Percentiles rank a stretch among this genome's conserved stretches.
Evolutionary conservation across 1,139 yeast genomes (phyloP).

Genomic region (Taphrina pruni): DNA sequence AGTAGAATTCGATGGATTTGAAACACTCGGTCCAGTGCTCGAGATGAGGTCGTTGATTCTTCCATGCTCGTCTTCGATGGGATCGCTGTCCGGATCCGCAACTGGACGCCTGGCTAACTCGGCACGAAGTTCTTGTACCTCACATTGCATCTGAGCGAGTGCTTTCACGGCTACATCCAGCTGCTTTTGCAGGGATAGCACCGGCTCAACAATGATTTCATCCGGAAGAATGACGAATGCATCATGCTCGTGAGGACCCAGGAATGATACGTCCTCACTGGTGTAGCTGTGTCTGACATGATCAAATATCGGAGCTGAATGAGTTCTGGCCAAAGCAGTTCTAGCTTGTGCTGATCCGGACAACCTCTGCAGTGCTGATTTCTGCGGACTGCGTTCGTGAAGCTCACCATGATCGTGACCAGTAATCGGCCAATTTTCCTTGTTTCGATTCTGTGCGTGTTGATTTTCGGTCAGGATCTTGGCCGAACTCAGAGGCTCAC

Average conservation of each 20-base stretch:
- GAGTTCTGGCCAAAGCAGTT: not conserved
- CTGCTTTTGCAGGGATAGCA: not conserved
- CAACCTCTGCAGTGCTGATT: not conserved
- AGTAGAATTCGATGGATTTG: not conserved
- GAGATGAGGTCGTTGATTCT: not conserved
- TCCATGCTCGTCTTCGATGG: not conserved
- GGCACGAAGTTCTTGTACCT: slow-evolving; percentile 10
- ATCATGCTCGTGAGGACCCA: slow-evolving; percentile 9
- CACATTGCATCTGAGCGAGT: slow-evolving; percentile 1
- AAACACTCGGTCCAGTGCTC: not conserved
- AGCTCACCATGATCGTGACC: not conserved
- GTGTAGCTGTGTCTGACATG: not conserved
- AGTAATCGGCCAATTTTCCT: not conserved
- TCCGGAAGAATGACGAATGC: not conserved
- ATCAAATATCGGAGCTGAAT: not conserved
- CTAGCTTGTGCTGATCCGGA: slow-evolving; percentile 4
- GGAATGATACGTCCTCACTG: slow-evolving; percentile 12
- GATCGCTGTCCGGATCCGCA: not conserved
- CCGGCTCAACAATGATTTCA: slow-evolving; percentile 1
- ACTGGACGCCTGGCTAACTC: not conserved
- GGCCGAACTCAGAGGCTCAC: not conserved
- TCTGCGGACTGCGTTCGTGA: not conserved
- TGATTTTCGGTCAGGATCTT: not conserved
- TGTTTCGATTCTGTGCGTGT: not conserved
- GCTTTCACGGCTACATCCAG: slow-evolving; percentile 7